Percentiles rank a stretch among this genome's conserved stretches.
Conservation (phyloP, 805 yeast species). For the Limtongia smithiae region DNA sequence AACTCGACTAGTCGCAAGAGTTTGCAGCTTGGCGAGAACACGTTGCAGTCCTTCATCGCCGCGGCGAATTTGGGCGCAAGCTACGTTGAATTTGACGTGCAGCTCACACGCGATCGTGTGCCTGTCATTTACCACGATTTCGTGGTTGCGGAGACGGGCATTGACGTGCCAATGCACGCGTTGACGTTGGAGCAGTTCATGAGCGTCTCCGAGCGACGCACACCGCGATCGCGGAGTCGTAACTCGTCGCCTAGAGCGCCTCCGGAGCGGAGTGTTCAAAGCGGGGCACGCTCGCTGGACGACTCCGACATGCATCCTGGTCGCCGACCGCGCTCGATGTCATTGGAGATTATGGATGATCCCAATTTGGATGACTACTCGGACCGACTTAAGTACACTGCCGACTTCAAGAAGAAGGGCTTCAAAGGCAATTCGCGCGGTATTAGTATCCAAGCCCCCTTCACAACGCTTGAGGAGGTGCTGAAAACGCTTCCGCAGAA, state of each 20-base stretch:
- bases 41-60: constrained; percentile 90
- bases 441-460: constrained; percentile 81
- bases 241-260: constrained; percentile 26
- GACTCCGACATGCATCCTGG: constrained; percentile 8
- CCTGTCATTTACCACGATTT: constrained; percentile 96
- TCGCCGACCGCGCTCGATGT: constrained; percentile 41
- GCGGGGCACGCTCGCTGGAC: neutral
- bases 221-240: constrained; percentile 25
- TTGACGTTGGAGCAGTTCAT: constrained; percentile 85
- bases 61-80: constrained; percentile 96
- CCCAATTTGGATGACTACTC: constrained; percentile 37
- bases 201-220: constrained; percentile 39
- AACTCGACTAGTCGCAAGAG: constrained; percentile 68
- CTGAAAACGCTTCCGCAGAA: constrained; percentile 74
- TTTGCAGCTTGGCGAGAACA: constrained; percentile 90
- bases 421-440: constrained; percentile 94
- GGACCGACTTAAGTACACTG: constrained; percentile 78
- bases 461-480: constrained; percentile 81
- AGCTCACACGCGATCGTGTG: constrained; percentile 80
- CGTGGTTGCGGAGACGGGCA: constrained; percentile 90
- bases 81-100: constrained; percentile 95
- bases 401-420: constrained; percentile 79
- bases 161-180: constrained; percentile 93
- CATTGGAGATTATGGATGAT: constrained; percentile 41
- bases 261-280: neutral